Percentiles rank a stretch among this genome's conserved stretches.
Evolutionary conservation across 805 yeast species (phyloP).

Genomic region (Hanseniaspora vineae): DNA sequence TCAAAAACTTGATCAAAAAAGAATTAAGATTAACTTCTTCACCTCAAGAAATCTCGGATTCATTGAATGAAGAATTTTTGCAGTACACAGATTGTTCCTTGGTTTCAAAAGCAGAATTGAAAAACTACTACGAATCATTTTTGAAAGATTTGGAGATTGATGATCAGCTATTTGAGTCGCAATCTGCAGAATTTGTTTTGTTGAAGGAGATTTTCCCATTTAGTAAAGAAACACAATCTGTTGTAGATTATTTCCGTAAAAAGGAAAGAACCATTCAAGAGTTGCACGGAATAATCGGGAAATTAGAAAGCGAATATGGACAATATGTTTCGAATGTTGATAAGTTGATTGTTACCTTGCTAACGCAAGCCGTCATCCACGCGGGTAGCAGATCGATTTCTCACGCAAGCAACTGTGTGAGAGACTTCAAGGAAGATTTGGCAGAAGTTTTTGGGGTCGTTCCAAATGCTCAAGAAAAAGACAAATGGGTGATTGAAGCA

Average conservation of each 20-base stretch:
- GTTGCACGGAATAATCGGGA: slow-evolving; percentile 18
- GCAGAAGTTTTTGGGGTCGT: slow-evolving; percentile 19
- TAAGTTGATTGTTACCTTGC: slow-evolving; percentile 41
- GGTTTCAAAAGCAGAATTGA: slow-evolving; percentile 23
- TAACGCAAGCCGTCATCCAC: slow-evolving; percentile 61
- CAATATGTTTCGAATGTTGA: slow-evolving; percentile 25
- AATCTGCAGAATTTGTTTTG: slow-evolving; percentile 17
- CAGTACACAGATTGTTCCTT: slow-evolving; percentile 30
- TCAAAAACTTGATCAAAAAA: slow-evolving; percentile 67
- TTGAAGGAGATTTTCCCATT: slow-evolving; percentile 27
- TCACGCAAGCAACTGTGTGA: slow-evolving; percentile 48
- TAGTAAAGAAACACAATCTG: slow-evolving; percentile 22
- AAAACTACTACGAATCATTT: slow-evolving; percentile 25
- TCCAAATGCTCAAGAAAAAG: slow-evolving; percentile 21
- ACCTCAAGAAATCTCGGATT: slow-evolving; percentile 47
- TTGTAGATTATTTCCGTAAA: slow-evolving; percentile 28
- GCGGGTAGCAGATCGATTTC: slow-evolving; percentile 84
- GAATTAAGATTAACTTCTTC: slow-evolving; percentile 76
- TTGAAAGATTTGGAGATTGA: slow-evolving; percentile 13
- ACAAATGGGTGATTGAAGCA: slow-evolving; percentile 37
- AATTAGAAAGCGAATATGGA: slow-evolving; percentile 19
- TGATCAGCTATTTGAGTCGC: slow-evolving; percentile 1
- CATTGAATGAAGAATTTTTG: slow-evolving; percentile 50
- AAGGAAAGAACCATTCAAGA: slow-evolving; percentile 20
- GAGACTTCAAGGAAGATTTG: slow-evolving; percentile 27